Evolutionary conservation across 495 filamentous ascomycete genomes (phyloP).

Genomic region (Amphirosellinia nigrospora): DNA sequence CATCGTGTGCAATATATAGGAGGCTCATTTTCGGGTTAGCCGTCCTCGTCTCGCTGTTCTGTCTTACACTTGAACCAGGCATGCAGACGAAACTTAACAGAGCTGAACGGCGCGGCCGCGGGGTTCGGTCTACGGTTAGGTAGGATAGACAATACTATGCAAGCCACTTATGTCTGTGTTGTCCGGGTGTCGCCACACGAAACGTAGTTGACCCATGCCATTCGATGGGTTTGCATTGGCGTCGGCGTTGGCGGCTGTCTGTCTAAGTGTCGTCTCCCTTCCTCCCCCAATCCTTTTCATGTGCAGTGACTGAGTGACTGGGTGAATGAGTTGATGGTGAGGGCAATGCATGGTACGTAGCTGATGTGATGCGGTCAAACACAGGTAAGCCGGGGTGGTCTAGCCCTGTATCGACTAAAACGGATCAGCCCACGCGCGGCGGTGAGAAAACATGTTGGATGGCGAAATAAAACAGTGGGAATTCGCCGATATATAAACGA

Average conservation of each 20-base stretch:
- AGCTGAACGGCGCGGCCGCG: conserved; percentile 3
- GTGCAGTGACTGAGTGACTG: not conserved
- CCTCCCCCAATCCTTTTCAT: not conserved
- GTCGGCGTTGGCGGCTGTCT: not conserved
- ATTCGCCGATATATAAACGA: not conserved
- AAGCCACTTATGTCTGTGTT: conserved; percentile 14
- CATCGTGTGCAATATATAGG: not conserved
- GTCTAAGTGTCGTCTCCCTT: not conserved
- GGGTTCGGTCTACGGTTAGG: not conserved
- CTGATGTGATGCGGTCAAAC: conserved; percentile 1
- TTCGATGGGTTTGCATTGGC: not conserved
- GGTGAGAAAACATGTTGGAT: not conserved
- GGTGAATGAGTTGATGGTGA: not conserved
- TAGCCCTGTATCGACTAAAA: not conserved
- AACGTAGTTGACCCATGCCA: not conserved
- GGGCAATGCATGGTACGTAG: not conserved
- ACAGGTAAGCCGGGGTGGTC: conserved; percentile 10
- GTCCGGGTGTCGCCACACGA: not conserved
- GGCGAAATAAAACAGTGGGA: not conserved
- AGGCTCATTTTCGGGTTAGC: not conserved
- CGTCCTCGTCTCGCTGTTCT: too few species aligned
- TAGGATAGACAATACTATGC: not conserved
- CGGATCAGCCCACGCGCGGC: not conserved
- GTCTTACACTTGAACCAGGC: not conserved
- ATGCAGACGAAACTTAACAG: not conserved